Conservation (phyloP, 805 yeast genomes). For the Komagataella ulmi region DNA sequence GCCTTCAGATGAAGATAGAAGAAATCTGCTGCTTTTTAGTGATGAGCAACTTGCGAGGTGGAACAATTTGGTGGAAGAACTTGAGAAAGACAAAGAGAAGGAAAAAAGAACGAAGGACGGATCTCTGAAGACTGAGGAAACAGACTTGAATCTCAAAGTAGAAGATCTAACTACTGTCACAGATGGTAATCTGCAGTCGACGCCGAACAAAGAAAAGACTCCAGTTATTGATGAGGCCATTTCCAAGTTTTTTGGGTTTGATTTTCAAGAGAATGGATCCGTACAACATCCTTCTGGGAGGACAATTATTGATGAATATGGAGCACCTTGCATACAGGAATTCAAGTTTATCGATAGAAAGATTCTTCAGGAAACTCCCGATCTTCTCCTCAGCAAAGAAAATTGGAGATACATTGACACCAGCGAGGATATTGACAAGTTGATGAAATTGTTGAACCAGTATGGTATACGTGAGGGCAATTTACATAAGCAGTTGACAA, state of each 20-base stretch:
- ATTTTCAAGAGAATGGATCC: slow-evolving; percentile 12
- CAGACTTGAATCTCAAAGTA: background rate
- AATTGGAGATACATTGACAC: slow-evolving; percentile 67
- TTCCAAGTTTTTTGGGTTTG: slow-evolving; percentile 16
- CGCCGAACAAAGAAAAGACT: background rate
- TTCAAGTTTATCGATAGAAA: slow-evolving; percentile 39
- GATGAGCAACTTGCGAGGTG: slow-evolving; percentile 27
- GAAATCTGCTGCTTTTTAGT: slow-evolving; percentile 8
- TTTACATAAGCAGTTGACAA: slow-evolving; percentile 46
- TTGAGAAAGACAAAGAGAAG: background rate
- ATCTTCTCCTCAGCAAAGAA: slow-evolving; percentile 31
- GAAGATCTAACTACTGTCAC: background rate
- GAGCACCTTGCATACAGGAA: slow-evolving; percentile 16
- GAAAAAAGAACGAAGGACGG: background rate
- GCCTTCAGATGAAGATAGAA: slow-evolving; percentile 40
- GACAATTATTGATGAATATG: slow-evolving; percentile 21
- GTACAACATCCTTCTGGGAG: slow-evolving; percentile 11
- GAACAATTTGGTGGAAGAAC: slow-evolving; percentile 6
- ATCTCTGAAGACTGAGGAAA: background rate
- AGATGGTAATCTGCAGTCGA: background rate
- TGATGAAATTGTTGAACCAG: slow-evolving; percentile 57
- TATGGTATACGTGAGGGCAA: slow-evolving; percentile 65
- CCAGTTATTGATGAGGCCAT: slow-evolving; percentile 12
- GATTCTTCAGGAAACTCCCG: slow-evolving; percentile 52
- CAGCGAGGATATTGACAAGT: slow-evolving; percentile 37